Base-by-base conservation (phyloP, 495 filamentous ascomycete genomes). In the Xylaria palmicola region DNA sequence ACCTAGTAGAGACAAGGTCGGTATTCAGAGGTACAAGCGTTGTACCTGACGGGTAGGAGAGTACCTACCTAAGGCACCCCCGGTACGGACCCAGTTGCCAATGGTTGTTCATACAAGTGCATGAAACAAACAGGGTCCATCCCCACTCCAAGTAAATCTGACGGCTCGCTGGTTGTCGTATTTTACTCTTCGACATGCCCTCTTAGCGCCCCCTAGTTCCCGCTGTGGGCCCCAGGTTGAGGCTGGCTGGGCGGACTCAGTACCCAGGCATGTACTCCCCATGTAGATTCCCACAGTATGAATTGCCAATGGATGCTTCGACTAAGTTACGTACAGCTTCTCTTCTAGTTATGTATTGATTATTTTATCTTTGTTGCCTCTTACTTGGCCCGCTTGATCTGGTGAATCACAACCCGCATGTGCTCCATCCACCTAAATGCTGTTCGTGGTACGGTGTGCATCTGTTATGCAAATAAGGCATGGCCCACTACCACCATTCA, bases 151-250 rank as follows among this genome's bases (percentile, higher is more conserved):
- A 15, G n/a, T n/a, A n/a, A 32, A 44, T 32, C 22, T 56, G 51
- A 3, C 13, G 15, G 40, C 10, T 27, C 30, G n/a, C 26, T 43
- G 37, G 8, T 30, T 26, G 30, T 27, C 1, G 45, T 54, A 62
- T 65, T 64, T 68, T 63, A 59, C 64, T 58, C 56, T 41, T 51
- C 44, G 22, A 32, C 32, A 37, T 32, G 19, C n/a, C 32, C 30
- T 29, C 20, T 10, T 59, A 59, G 56, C 45, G 41, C 24, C 24
- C 50, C 34, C 45, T 72, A 72, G 69, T 56, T 72, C 66, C 69
- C 69, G 69, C 68, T 72, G 69, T 72, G 69, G 69, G 67, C 65
- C 69, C 30, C 43, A 34, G 24, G 24, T 29, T 71, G 69, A 67
- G 69, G 69, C 69, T 72, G 59, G 59, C 36, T 43, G 47, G 34